A percentile compares a stretch with the other conserved stretches of the same genome.
phyloP scores from a whole-genome alignment of 202 grass and related monocot species.

The Bolboschoenoplectus hybrid region DNA sequence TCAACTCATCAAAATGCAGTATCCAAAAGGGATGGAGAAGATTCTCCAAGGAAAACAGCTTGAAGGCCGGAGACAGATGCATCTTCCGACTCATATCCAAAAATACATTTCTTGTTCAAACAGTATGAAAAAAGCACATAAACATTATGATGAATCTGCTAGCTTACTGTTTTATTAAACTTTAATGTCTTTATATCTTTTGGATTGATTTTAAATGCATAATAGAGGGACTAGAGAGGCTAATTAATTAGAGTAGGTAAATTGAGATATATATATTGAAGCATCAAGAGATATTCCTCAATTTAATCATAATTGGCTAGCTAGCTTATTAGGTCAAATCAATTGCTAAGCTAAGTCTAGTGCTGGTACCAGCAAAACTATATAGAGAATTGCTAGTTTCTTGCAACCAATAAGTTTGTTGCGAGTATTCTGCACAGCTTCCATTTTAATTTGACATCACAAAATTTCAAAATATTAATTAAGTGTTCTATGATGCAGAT shows the following conservation, averaged over 20 bases:
- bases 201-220: neutral
- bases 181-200: neutral
- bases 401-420: neutral
- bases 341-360: neutral
- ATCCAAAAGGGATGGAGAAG: slow-evolving; percentile 31
- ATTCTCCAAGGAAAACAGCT: slow-evolving; percentile 28
- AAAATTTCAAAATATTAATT: neutral
- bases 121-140: neutral
- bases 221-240: neutral
- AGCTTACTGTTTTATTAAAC: neutral
- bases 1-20: neutral
- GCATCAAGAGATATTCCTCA: neutral
- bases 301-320: neutral
- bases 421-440: neutral
- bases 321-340: neutral
- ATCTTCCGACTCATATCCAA: slow-evolving; percentile 34
- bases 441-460: neutral
- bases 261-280: slow-evolving; percentile 6
- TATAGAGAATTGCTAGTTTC: neutral
- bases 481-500: slow-evolving; percentile 6
- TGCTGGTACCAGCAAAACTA: neutral
- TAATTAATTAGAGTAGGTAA: neutral
- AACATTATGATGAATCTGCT: slow-evolving; percentile 2
- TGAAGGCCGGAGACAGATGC: slow-evolving; percentile 41
- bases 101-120: slow-evolving; percentile 32